Evolutionary conservation across 352 stramenopile genomes (phyloP).

Genomic region (Peronosclerospora sorghi): DNA sequence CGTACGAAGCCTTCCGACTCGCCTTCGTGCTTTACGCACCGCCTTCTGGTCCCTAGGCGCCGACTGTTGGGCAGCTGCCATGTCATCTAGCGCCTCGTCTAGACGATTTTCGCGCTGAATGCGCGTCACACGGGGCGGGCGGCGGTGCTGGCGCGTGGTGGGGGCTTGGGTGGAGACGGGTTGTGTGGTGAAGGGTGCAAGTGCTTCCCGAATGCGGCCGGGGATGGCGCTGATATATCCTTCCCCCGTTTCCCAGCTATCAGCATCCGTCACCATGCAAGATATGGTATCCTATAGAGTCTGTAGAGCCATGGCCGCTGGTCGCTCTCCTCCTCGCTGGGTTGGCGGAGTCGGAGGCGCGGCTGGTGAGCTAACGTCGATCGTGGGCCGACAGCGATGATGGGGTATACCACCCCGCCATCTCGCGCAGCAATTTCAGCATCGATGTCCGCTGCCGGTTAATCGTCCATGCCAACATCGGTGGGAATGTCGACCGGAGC

Average conservation of each 20-base stretch:
- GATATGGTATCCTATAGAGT: neutral
- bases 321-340: neutral
- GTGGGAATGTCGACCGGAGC: too few species aligned
- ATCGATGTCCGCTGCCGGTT: too few species aligned
- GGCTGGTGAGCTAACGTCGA: neutral
- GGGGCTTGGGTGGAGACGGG: neutral
- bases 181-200: neutral
- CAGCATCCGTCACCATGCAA: constrained; percentile 1
- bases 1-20: neutral
- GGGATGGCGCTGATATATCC: constrained; percentile 9
- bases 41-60: neutral
- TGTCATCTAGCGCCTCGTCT: constrained; percentile 4
- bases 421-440: too few species aligned
- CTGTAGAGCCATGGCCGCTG: neutral
- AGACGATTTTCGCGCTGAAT: constrained; percentile 1
- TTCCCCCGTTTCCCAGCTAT: constrained; percentile 4
- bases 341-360: neutral
- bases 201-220: neutral
- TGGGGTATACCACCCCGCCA: too few species aligned
- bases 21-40: neutral
- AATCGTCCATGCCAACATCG: too few species aligned
- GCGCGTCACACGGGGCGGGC: constrained; percentile 3
- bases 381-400: too few species aligned
- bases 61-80: neutral
- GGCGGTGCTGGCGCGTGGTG: neutral